Evolutionary conservation across 352 stramenopile genomes (phyloP).

Genomic region (Globisporangium recalcitrans): DNA sequence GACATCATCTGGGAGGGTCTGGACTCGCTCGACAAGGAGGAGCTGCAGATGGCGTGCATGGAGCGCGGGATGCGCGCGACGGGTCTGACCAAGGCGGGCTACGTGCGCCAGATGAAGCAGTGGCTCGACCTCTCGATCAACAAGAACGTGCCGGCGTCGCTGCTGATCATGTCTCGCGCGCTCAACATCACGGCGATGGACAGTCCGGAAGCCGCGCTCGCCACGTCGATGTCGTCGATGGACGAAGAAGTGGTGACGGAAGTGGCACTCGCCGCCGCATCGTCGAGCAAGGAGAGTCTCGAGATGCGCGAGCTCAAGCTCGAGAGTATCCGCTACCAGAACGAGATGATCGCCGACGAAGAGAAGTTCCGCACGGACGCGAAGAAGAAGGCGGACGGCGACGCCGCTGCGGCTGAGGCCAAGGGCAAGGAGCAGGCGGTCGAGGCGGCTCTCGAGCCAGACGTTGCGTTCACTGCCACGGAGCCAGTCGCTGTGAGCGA

Average conservation of each 20-base stretch:
- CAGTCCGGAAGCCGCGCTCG: slow-evolving; percentile 80
- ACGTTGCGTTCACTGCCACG: background rate
- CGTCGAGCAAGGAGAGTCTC: slow-evolving; percentile 52
- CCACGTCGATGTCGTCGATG: slow-evolving; percentile 85
- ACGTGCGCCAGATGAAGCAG: slow-evolving; percentile 93
- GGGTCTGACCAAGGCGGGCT: slow-evolving; percentile 94
- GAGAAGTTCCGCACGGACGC: slow-evolving; percentile 87
- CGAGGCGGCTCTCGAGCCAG: slow-evolving; percentile 12
- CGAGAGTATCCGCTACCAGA: slow-evolving; percentile 94
- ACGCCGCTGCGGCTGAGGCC: slow-evolving; percentile 33
- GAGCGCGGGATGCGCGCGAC: slow-evolving; percentile 97
- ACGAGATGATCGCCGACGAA: slow-evolving; percentile 92
- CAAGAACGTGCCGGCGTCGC: slow-evolving; percentile 97
- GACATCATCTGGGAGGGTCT: slow-evolving; percentile 98
- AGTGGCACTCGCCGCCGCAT: slow-evolving; percentile 74
- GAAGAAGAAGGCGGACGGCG: slow-evolving; percentile 75
- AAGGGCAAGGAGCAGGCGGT: slow-evolving; percentile 22
- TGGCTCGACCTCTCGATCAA: slow-evolving; percentile 98
- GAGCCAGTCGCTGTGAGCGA: background rate
- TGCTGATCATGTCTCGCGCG: slow-evolving; percentile 97
- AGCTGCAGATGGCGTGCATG: slow-evolving; percentile 95
- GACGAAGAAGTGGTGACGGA: slow-evolving; percentile 86
- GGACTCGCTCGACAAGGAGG: slow-evolving; percentile 96
- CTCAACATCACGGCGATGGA: slow-evolving; percentile 92
- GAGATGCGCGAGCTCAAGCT: slow-evolving; percentile 82